Conservation (phyloP, 2,329 filamentous ascomycete genomes). For the Penicillium concentricum region DNA sequence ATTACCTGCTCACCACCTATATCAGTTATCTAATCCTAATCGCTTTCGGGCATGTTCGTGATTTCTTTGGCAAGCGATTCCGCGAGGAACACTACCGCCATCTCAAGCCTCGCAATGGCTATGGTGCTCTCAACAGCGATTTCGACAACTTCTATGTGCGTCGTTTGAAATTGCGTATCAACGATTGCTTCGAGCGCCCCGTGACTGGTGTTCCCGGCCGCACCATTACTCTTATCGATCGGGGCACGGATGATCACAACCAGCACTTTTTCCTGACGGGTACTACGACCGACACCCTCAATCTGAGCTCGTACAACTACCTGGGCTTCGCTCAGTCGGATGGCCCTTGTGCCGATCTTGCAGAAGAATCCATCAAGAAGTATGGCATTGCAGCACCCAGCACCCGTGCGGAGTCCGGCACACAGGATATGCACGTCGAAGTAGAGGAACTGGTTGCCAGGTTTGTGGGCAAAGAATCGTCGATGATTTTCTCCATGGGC, state of each 20-base stretch:
- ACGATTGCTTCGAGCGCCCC: conserved; percentile 93
- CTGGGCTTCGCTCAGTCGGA: conserved; percentile 97
- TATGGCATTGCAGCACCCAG: conserved; percentile 83
- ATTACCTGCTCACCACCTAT: conserved; percentile 95
- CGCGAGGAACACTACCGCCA: conserved; percentile 82
- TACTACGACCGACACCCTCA: conserved; percentile 89
- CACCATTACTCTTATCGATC: conserved; percentile 89
- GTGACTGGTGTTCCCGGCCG: conserved; percentile 91
- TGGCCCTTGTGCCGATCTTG: conserved; percentile 89
- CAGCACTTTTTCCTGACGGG: conserved; percentile 84
- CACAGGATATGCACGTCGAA: conserved; percentile 80
- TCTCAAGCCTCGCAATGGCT: conserved; percentile 79
- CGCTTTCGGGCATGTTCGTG: conserved; percentile 88
- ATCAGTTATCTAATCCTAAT: conserved; percentile 97
- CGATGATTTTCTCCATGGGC: conserved; percentile 99
- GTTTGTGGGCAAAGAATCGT: conserved; percentile 90
- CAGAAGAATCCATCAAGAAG: conserved; percentile 79
- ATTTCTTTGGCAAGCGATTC: conserved; percentile 97
- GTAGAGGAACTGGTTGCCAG: conserved; percentile 85
- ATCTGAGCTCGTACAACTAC: conserved; percentile 99
- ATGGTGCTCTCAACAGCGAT: conserved; percentile 93
- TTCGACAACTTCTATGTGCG: conserved; percentile 99
- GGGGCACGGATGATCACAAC: conserved; percentile 89
- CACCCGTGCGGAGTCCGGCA: conserved; percentile 79
- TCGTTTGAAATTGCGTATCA: conserved; percentile 87